Percentiles rank a stretch among this genome's conserved stretches.
These are phyloP conservation scores for Raphanus sativus DNA, from an alignment of 345 rosid genomes.

Conservation along the genomic window DNA sequence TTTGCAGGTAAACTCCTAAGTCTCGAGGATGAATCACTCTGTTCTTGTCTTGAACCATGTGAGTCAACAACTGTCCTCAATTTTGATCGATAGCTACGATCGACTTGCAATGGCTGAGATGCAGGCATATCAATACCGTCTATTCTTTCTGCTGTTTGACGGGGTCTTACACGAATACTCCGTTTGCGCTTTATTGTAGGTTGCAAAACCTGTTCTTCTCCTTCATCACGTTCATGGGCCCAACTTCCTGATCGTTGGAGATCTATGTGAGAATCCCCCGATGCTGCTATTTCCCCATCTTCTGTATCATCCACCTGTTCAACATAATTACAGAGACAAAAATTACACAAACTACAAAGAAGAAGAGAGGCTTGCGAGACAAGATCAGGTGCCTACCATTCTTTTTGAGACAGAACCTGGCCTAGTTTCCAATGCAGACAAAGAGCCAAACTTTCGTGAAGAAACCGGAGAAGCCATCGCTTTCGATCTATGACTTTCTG, in stretches of 20 bases:
- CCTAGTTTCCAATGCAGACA: conserved; percentile 93
- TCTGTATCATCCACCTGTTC: conserved; percentile 87
- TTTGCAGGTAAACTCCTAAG: conserved; percentile 60
- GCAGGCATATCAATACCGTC: conserved; percentile 53
- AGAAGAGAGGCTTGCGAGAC: conserved; percentile 19
- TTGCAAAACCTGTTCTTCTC: no score
- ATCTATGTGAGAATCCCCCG: conserved; percentile 92
- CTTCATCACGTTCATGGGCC: conserved; percentile 64
- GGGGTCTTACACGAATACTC: conserved; percentile 87
- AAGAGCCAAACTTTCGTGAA: conserved; percentile 91
- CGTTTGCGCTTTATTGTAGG: conserved; percentile 90
- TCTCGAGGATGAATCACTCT: conserved; percentile 64
- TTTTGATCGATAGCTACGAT: conserved; percentile 65
- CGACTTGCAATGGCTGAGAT: conserved; percentile 57
- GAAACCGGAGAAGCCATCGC: conserved; percentile 83
- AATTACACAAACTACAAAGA: conserved; percentile 16
- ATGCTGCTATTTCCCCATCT: conserved; percentile 96
- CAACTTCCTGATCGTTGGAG: conserved; percentile 94
- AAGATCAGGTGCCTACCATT: conserved; percentile 54
- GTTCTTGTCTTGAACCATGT: conserved; percentile 60
- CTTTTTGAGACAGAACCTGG: conserved; percentile 78
- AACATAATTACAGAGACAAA: conserved; percentile 33
- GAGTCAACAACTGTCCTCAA: conserved; percentile 58
- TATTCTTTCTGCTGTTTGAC: conserved; percentile 65
- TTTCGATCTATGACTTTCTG: conserved; percentile 62